Base-by-base conservation (phyloP, 2,329 filamentous ascomycete species). In the Aspergillus fructus region DNA sequence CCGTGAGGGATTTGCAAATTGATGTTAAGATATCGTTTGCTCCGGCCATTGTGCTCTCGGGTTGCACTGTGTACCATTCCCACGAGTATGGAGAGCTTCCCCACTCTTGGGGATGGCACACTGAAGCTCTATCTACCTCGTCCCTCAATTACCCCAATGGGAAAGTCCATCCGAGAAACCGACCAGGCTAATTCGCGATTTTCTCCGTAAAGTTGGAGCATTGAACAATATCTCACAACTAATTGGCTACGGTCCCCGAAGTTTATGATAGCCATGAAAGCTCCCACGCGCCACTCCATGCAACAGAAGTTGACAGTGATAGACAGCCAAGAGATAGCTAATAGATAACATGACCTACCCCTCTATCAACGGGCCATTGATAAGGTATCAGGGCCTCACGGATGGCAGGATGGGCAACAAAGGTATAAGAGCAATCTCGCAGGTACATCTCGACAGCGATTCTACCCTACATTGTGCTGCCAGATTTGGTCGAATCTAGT, bases 251-350 rank as follows among this genome's bases (percentile, higher is more conserved):
- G 9, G 17, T 19, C 3, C 8, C 27, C 17, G 40, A 45, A 34
- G 13, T 52, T 19, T 24, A 24, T 45, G 49, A 52, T 52, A 45
- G 17, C 17, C 19, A 12, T 52, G 27, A 45, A 30, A 43, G 7
- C 8, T 8, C 39, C n/a, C 13, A 24, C 27, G 2, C 40, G 49
- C 17, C 24, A 45, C 40, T 30, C 4, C 6, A 7, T 34, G 19
- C 24, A 41, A 13, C 15, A 9, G 6, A 42, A 23, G 30, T 33
- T 42, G 30, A n/a, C 45, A 24, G 40, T 37, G 49, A 48, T 56
- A 37, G 42, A 52, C 49, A 33, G 55, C 55, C 49, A 56, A 56
- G 48, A 56, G 49, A 52, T 56, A 52, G 41, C n/a, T 8, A 2
- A 41, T 19, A 56, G 55, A 56, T 56, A 56, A 48, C 49, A 42